These are phyloP conservation scores for Elongisporangium senticosum DNA, from an alignment of 352 stramenopile genomes.

Conservation along the genomic window DNA sequence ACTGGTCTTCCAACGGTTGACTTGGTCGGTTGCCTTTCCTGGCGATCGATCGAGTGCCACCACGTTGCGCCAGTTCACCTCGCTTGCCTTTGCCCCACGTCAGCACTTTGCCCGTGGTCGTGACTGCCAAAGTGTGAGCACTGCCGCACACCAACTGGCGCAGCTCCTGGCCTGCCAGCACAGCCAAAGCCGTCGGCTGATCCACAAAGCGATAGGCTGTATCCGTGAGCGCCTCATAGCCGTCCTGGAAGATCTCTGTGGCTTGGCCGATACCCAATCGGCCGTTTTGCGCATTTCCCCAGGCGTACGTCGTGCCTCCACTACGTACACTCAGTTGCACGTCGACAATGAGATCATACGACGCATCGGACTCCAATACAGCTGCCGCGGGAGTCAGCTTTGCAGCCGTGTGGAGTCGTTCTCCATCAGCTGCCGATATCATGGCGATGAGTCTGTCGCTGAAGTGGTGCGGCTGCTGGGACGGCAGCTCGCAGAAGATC, in stretches of 20 bases:
- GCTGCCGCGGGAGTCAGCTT: constrained; percentile 7
- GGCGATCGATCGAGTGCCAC: not conserved
- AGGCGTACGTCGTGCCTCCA: constrained; percentile 57
- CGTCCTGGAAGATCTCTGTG: constrained; percentile 33
- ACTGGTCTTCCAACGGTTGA: constrained; percentile 21
- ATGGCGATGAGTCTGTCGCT: constrained; percentile 22
- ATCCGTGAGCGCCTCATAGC: constrained; percentile 70
- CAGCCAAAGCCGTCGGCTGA: constrained; percentile 27
- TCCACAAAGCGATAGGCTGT: constrained; percentile 50
- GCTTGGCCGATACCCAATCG: constrained; percentile 44
- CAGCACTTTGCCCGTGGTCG: constrained; percentile 38
- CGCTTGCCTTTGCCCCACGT: constrained; percentile 48
- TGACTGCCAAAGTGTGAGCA: constrained; percentile 54
- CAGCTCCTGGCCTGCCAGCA: constrained; percentile 44
- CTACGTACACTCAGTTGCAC: constrained; percentile 38
- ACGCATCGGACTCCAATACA: not conserved
- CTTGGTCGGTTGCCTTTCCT: not conserved
- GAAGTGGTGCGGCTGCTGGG: not conserved
- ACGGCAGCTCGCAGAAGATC: not conserved
- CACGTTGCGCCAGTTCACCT: constrained; percentile 37
- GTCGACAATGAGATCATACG: constrained; percentile 39
- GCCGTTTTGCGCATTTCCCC: constrained; percentile 55
- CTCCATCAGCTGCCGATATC: constrained; percentile 23
- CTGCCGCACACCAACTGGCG: constrained; percentile 39
- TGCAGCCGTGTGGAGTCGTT: constrained; percentile 19